A percentile compares a stretch with the other conserved stretches of the same genome.
Conservation (phyloP, 2,329 filamentous ascomycete species). For the Fusarium pseudocircinatum region DNA sequence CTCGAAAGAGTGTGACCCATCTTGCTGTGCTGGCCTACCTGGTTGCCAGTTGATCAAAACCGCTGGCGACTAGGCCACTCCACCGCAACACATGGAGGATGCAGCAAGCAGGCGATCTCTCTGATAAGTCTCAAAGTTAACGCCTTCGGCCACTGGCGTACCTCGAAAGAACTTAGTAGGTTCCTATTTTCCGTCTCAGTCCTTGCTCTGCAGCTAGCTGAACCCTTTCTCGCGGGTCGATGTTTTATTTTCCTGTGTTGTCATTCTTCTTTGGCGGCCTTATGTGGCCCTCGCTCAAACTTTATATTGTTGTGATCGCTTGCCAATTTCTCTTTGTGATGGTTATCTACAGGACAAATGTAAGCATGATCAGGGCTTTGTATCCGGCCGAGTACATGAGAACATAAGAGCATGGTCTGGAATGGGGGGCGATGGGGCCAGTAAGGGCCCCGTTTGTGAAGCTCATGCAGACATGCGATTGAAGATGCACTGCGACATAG, state of each 20-base stretch:
- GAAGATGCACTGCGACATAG: constrained; percentile 39
- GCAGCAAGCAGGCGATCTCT: constrained; percentile 61
- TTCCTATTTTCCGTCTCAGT: constrained; percentile 29
- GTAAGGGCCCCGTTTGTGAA: constrained; percentile 34
- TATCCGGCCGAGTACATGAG: constrained; percentile 25
- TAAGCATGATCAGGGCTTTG: constrained; percentile 16
- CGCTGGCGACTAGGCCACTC: constrained; percentile 70
- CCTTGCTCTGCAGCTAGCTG: constrained; percentile 16
- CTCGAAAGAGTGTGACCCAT: constrained; percentile 73
- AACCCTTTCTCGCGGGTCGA: constrained; percentile 22
- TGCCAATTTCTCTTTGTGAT: constrained; percentile 6
- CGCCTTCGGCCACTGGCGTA: constrained; percentile 43
- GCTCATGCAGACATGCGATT: constrained; percentile 42
- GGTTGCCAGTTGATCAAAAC: constrained; percentile 81
- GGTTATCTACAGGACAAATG: constrained; percentile 5
- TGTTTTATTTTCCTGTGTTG: constrained; percentile 6
- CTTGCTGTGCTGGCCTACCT: constrained; percentile 92
- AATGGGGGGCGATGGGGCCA: constrained; percentile 33
- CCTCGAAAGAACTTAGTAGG: constrained; percentile 40
- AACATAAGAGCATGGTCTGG: constrained; percentile 31
- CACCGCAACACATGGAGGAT: constrained; percentile 59
- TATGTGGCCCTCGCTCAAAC: constrained; percentile 14
- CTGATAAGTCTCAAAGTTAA: constrained; percentile 49
- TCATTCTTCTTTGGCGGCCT: constrained; percentile 1
- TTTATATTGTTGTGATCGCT: constrained; percentile 6